Evolutionary conservation across 805 yeast species (phyloP), one percentile per base, ranked within the genome.

Genomic region (Metschnikowia corniflorae): DNA sequence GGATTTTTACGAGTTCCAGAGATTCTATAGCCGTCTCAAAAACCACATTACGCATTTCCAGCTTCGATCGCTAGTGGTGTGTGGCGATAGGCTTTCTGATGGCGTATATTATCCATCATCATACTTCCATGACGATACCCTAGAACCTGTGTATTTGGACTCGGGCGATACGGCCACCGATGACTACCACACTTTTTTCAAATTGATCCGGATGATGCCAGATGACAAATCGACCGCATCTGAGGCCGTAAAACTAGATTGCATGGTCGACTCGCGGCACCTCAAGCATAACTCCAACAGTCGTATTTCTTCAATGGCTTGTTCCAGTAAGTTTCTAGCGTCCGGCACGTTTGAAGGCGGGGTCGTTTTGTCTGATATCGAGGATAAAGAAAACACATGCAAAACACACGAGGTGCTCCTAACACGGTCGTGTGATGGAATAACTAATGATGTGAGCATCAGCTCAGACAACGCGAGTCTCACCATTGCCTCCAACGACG

Each of bases 331-430:
- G 5, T 51, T 62, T 16, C 52, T 77, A 14, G 72, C 67, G 7
- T 69, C 75, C 8, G 83, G 83, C 2, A 74, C 82, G 0, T 69
- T 75, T 37, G 70, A 68, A 32, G 83, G 83, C 2, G 71, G 76
- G 10, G 62, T 66, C 38, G 45, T 72, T 3, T 51, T 68, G 25
- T 61, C 68, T 40, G 60, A 65, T 31, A 58, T 69, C 2, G 36
- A 49, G 4, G 57, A 54, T 29, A 53, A 59, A 0, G 44, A 44
- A 12, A 23, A 36, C 19, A 35, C 58, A 0, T 42, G 39, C 4
- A 26, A 44, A 7, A 35, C 59, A 1, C 64, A 61, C 14, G 73
- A 67, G 46, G 62, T 55, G 36, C 52, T 57, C 17, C 42, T 78
- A 16, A 69, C 80, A 1, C 48, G 53, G 10, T 67, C 66, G 33